Evolutionary conservation across 345 rosid genomes (phyloP), one percentile per base, ranked within the genome.

Genomic region (Eucalyptus marginata): DNA sequence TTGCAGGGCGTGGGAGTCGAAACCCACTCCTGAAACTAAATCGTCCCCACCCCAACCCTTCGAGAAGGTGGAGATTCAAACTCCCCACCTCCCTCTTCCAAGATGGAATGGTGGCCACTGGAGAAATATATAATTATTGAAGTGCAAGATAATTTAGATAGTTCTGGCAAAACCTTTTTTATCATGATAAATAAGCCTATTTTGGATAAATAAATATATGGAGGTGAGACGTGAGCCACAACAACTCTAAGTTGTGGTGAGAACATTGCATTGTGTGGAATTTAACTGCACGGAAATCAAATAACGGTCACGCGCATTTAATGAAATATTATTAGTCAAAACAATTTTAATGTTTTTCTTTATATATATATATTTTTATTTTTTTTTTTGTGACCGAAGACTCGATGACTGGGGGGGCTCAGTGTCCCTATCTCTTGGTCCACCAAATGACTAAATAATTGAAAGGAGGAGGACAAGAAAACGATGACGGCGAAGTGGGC

Each of bases 381-480:
- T 2, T 24, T 10, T 6, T 13, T 64, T 15, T 66, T 2, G 24
- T 17, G 44, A 17, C 24, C 13, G 43, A 33, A 68, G 24, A 16
- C 13, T 76, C 43, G 8, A 20, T 76, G 83, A 36, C 83, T 14
- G 4, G 27, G 29, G 6, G 7, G 15, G 27, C 7, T 40, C 29
- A 20, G 13, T 20, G 46, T 36, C 8, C 31, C 47, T 7, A 20
- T 76, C 47, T 20, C 47, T 10, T 12, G 29, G 83, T 11, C 83
- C 47, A 5, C 47, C 47, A 12, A 76, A 10, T 76, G 27, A 6
- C 47, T 29, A 18, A 76, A 76, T 10, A 76, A 40, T 20, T 36
- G 24, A 76, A 6, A 10, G 27, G 8, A 18, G 7, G 8, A 36
- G 6, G 12, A 3, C 11, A 20, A 7, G 7, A 7, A 0, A 7